Evolutionary conservation across 2,329 filamentous ascomycete genomes (phyloP), one percentile per base, ranked within the genome.

Genomic region (Pseudogymnoascus sp.): DNA sequence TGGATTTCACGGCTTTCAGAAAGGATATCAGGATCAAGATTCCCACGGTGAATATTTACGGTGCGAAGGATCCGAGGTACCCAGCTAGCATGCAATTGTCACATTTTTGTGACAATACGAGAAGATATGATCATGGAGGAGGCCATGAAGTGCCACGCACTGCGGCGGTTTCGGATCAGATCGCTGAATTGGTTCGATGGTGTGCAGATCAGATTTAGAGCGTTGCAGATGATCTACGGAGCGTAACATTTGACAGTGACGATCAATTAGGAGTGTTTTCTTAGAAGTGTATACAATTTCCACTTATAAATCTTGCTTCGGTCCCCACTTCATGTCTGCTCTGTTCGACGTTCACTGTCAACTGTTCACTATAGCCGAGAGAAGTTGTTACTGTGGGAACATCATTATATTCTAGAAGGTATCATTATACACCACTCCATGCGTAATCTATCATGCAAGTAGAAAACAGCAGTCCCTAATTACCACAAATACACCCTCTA

Each of bases 111-210:
- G 69, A 72, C 32, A 62, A 67, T 9, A 60, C 60, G 3, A 68
- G 62, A n/a, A 67, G 71, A 22, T 77, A 70, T 65, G 68, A 76
- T 62, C 75, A 77, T 67, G 69, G 67, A 0, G 75, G 75, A 6
- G 75, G 75, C 0, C 75, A 77, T 71, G 75, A 77, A 62, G 75
- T 77, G 63, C 75, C 75, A 7, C 66, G 75, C 32, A 69, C 58
- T 5, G 63, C 62, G 8, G 61, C 12, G 14, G 73, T 76, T 16
- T 73, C 67, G 37, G 62, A 65, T 16, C 62, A 64, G 6, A 70
- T 76, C 59, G 72, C 71, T 7, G 67, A 28, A 6, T 37, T 66
- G 22, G 59, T 67, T 25, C 30, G 59, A 38, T 66, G 65, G 65
- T 57, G 60, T 14, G 47, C 28, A 34, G 28, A 54, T 20, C 47